Evolutionary conservation across 2,329 filamentous ascomycete genomes (phyloP).

Genomic region (Aspergillus bombycis): DNA sequence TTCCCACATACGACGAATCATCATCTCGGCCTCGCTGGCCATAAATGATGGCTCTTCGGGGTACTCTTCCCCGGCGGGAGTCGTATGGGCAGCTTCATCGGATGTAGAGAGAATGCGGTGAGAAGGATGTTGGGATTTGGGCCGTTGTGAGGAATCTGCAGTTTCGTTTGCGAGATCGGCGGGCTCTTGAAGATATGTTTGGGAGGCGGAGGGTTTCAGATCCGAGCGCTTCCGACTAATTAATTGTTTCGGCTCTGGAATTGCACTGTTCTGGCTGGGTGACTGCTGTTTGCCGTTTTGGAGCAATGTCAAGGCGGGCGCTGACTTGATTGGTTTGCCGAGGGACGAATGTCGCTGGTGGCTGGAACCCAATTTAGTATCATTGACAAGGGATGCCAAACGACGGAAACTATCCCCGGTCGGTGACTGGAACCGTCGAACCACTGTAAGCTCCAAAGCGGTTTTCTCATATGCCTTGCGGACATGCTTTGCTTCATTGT

Average conservation of each 20-base stretch:
- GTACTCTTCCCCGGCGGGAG: slow-evolving; percentile 24
- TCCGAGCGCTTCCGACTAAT: slow-evolving; percentile 25
- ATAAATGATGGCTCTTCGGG: slow-evolving; percentile 27
- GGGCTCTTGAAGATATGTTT: slow-evolving; percentile 35
- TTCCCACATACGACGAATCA: slow-evolving; percentile 49
- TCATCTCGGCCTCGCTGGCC: slow-evolving; percentile 40
- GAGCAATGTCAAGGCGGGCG: slow-evolving; percentile 36
- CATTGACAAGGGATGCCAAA: slow-evolving; percentile 33
- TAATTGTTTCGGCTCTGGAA: slow-evolving; percentile 28
- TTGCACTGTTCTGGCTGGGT: slow-evolving; percentile 22
- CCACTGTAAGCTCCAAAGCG: slow-evolving; percentile 47
- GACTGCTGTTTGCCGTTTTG: slow-evolving; percentile 28
- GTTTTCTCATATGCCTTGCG: slow-evolving; percentile 50
- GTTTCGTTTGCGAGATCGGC: slow-evolving; percentile 36
- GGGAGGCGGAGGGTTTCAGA: slow-evolving; percentile 29
- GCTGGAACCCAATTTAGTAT: slow-evolving; percentile 18
- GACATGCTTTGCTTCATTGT: slow-evolving; percentile 43
- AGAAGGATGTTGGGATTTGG: slow-evolving; percentile 35
- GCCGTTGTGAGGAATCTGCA: slow-evolving; percentile 24
- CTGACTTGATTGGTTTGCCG: slow-evolving; percentile 39
- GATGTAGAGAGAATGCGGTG: slow-evolving; percentile 40
- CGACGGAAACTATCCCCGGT: slow-evolving; percentile 48
- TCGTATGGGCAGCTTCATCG: slow-evolving; percentile 31
- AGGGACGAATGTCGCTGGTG: slow-evolving; percentile 26
- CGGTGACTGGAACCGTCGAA: slow-evolving; percentile 50